Base-by-base conservation (phyloP, 2,329 filamentous ascomycete genomes). In the Fusarium sublunatum region DNA sequence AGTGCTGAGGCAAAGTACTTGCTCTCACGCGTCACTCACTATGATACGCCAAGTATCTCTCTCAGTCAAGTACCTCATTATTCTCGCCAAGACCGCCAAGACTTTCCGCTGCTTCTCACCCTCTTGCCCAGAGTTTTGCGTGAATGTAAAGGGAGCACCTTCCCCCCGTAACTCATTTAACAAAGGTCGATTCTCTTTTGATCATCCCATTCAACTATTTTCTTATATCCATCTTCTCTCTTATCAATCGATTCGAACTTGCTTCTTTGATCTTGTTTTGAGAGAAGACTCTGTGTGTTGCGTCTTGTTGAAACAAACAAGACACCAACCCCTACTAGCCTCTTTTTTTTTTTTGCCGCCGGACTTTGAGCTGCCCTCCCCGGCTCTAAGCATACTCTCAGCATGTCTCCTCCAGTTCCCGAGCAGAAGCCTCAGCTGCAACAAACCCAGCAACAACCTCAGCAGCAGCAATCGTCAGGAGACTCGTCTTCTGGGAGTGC, bases 61-160 rank as follows among this genome's bases (percentile, higher is more conserved):
- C 25, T 51, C 44, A 12, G 13, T 15, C 8, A 19, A 34, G 26
- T 72, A 74, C 74, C 42, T 67, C 13, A 19, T 12, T 3, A 32
- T 49, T 38, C 24, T 61, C 65, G 68, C 69, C 73, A 75, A 75
- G 72, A 71, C 50, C 41, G 75, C 75, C 75, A 76, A 76, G 74
- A 65, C 64, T 70, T 76, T 73, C 75, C 75, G 75, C 74, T 75
- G 71, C 70, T 74, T 76, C 74, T 74, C 73, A 66, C 67, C 58
- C 65, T 70, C 61, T 68, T 68, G 71, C 73, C 74, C 73, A 74
- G 70, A 68, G 69, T 71, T 72, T 69, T 69, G 64, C 59, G 65
- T 63, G 65, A 75, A 72, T 74, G 73, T 76, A 75, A 77, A 76
- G 73, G 72, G 74, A 75, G 73, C 73, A 50, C 65, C 62, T 59